These are phyloP conservation scores for Alternaria sp. DNA, from an alignment of 2,329 filamentous ascomycete species.

Conservation along the genomic window DNA sequence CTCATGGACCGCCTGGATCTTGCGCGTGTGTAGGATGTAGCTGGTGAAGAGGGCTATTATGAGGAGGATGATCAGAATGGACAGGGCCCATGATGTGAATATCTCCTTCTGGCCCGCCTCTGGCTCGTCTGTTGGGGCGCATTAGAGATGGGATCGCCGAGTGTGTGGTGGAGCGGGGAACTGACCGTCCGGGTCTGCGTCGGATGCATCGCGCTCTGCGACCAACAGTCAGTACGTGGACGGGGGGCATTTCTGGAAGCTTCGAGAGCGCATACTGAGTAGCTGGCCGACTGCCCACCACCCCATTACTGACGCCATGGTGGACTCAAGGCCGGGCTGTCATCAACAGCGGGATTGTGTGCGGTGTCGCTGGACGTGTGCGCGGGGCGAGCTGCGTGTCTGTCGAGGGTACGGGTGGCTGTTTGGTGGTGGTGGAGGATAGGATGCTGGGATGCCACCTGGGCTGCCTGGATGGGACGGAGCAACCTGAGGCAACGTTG, in stretches of 20 bases:
- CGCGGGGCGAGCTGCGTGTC: background rate
- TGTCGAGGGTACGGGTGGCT: conserved; percentile 25
- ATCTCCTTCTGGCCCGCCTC: conserved; percentile 93
- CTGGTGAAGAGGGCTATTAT: conserved; percentile 95
- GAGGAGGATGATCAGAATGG: conserved; percentile 93
- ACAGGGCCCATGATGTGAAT: conserved; percentile 94
- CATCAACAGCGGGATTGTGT: conserved; percentile 37
- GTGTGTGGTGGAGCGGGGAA: conserved; percentile 22
- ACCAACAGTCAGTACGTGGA: conserved; percentile 15
- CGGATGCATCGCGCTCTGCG: conserved; percentile 55
- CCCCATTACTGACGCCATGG: conserved; percentile 51
- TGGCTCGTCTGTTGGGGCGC: conserved; percentile 64
- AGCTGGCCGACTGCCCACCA: conserved; percentile 50
- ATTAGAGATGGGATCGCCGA: conserved; percentile 45
- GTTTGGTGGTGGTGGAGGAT: conserved; percentile 20
- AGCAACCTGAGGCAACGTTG: conserved; percentile 29
- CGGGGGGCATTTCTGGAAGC: background rate
- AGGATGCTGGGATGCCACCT: conserved; percentile 22
- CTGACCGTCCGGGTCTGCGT: conserved; percentile 58
- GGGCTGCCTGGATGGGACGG: conserved; percentile 1
- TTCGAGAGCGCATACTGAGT: conserved; percentile 46
- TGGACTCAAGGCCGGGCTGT: conserved; percentile 35
- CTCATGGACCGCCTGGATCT: conserved; percentile 96
- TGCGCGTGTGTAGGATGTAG: conserved; percentile 95
- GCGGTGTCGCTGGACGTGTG: conserved; percentile 11